phyloP scores from a whole-genome alignment of 345 rosid genomes.

The Brassica juncea region DNA sequence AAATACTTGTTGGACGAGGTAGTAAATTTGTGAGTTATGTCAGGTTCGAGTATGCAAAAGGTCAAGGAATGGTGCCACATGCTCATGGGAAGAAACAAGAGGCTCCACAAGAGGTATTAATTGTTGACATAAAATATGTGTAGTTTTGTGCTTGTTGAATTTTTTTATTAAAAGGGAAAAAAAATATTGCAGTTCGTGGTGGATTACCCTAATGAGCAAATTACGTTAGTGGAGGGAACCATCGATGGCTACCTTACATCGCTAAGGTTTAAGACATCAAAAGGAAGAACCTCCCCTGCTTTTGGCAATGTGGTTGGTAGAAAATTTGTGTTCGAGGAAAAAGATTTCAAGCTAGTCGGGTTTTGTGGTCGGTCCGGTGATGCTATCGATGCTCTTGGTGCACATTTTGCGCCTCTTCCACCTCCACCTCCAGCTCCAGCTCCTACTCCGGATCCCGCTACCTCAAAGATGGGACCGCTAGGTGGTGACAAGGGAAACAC shows the following conservation, averaged over 20 bases:
- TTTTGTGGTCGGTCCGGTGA: slow-evolving; percentile 29
- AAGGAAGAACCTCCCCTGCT: slow-evolving; percentile 29
- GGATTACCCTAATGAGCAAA: slow-evolving; percentile 37
- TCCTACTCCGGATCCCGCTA: not conserved
- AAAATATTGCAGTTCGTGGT: slow-evolving; percentile 19
- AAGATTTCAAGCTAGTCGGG: slow-evolving; percentile 29
- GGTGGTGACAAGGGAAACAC: slow-evolving; percentile 29
- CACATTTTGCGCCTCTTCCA: slow-evolving; percentile 23
- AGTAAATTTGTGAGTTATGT: slow-evolving; percentile 18
- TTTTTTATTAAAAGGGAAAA: not conserved
- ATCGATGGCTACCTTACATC: slow-evolving; percentile 14
- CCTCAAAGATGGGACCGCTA: slow-evolving; percentile 7
- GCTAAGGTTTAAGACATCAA: slow-evolving; percentile 29
- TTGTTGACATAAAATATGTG: not conserved
- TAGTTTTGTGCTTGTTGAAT: not conserved
- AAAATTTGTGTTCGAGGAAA: slow-evolving; percentile 27
- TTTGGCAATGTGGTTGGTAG: slow-evolving; percentile 31
- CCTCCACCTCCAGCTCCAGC: not conserved
- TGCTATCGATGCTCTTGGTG: slow-evolving; percentile 26
- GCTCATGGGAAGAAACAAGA: slow-evolving; percentile 30
- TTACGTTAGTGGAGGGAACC: slow-evolving; percentile 35
- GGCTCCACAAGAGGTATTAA: slow-evolving; percentile 22
- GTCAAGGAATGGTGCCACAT: slow-evolving; percentile 21
- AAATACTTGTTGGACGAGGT: not conserved
- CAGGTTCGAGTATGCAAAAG: slow-evolving; percentile 35